Conservation (phyloP, 78 protist species). For the Planoprotostelium fungivorum region DNA sequence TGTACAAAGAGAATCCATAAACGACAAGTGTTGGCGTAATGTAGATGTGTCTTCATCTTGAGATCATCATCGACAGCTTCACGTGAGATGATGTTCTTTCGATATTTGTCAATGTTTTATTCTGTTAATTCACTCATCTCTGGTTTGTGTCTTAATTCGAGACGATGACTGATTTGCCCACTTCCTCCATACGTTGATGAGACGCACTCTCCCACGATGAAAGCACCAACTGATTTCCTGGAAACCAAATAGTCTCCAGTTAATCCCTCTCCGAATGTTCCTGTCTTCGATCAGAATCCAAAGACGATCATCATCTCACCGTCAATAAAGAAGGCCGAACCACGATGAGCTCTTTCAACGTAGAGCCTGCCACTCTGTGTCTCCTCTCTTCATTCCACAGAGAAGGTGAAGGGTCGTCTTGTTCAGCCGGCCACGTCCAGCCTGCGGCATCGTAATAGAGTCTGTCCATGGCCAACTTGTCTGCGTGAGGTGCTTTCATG, state of each 20-base stretch:
- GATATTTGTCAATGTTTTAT: no score
- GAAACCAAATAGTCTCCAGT: not conserved
- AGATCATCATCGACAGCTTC: no score
- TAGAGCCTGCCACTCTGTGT: not conserved
- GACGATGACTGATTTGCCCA: no score
- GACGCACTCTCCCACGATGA: not conserved
- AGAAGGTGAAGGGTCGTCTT: no score
- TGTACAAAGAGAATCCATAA: no score
- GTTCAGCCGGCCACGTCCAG: not conserved
- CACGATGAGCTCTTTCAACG: not conserved
- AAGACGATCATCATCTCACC: not conserved
- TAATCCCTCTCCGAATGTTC: not conserved
- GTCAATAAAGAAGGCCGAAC: not conserved
- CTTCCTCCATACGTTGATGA: not conserved
- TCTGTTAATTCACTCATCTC: no score
- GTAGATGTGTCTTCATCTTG: no score
- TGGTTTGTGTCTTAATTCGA: no score
- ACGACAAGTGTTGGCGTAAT: no score
- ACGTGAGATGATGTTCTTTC: no score
- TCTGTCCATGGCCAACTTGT: not conserved
- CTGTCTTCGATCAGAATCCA: not conserved
- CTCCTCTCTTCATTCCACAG: not conserved
- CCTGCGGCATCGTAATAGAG: not conserved
- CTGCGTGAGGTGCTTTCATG: not conserved
- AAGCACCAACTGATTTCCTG: not conserved